A percentile compares a stretch with the other conserved stretches of the same genome.
phyloP scores from a whole-genome alignment of 805 yeast genomes.

The Candida saitoana region DNA sequence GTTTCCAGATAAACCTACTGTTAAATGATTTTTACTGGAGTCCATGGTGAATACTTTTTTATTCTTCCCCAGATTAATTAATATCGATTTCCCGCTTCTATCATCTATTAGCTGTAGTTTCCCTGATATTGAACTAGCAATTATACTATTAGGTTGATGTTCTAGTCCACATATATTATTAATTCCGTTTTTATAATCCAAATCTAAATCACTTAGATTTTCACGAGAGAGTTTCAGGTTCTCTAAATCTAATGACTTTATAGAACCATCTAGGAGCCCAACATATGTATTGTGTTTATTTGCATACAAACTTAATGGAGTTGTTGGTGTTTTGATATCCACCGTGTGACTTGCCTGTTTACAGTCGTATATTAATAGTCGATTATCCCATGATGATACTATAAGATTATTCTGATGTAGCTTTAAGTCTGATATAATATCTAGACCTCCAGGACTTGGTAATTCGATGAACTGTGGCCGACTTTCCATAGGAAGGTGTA shows the following conservation, averaged over 20 bases:
- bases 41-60: constrained; percentile 64
- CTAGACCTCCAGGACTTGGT: constrained; percentile 26
- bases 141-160: constrained; percentile 26
- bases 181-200: constrained; percentile 22
- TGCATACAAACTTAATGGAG: constrained; percentile 3
- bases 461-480: constrained; percentile 12
- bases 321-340: not conserved
- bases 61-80: not conserved
- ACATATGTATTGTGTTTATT: constrained; percentile 31
- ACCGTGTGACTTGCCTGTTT: not conserved
- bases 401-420: constrained; percentile 35
- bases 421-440: constrained; percentile 40
- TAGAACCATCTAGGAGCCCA: constrained; percentile 54
- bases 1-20: constrained; percentile 53
- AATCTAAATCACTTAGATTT: constrained; percentile 12
- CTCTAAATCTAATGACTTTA: constrained; percentile 50
- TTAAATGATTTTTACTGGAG: constrained; percentile 37
- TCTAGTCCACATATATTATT: constrained; percentile 30
- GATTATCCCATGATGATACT: constrained; percentile 58
- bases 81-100: constrained; percentile 13
- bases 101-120: constrained; percentile 46
- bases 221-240: constrained; percentile 19
- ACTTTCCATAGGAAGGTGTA: not conserved
- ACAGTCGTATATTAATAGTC: constrained; percentile 40
- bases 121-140: constrained; percentile 65